These are phyloP conservation scores for Beauveria sp. DNA, from an alignment of 2,329 filamentous ascomycete genomes.

Conservation along the genomic window DNA sequence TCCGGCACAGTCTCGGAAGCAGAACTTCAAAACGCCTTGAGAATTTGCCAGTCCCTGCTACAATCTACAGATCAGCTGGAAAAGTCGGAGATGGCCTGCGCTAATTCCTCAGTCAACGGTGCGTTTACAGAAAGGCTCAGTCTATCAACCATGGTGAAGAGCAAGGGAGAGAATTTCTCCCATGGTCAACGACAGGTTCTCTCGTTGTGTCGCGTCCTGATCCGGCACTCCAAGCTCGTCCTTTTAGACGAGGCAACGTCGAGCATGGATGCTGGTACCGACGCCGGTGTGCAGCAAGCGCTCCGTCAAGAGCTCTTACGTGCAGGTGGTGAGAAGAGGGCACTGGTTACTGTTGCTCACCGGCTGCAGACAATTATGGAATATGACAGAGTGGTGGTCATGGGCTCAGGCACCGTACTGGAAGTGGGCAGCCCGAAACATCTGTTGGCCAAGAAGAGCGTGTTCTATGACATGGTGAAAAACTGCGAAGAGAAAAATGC, in stretches of 20 bases:
- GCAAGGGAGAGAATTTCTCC: conserved; percentile 48
- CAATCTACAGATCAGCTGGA: conserved; percentile 36
- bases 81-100: conserved; percentile 18
- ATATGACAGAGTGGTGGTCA: conserved; percentile 50
- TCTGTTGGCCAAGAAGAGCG: conserved; percentile 27
- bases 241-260: conserved; percentile 52
- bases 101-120: conserved; percentile 18
- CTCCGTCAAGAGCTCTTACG: conserved; percentile 40
- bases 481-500: conserved; percentile 29
- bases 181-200: conserved; percentile 52
- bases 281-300: conserved; percentile 44
- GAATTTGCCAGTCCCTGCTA: conserved; percentile 51
- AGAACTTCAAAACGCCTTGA: conserved; percentile 50
- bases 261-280: conserved; percentile 51
- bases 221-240: conserved; percentile 46
- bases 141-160: conserved; percentile 39
- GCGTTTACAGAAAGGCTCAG: conserved; percentile 20
- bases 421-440: conserved; percentile 37
- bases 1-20: conserved; percentile 46
- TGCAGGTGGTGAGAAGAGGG: conserved; percentile 32
- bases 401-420: conserved; percentile 44
- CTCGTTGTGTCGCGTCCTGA: conserved; percentile 46
- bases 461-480: conserved; percentile 38
- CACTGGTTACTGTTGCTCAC: conserved; percentile 51
- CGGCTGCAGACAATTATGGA: conserved; percentile 51